Base-by-base conservation (phyloP, 2,329 filamentous ascomycete genomes). In the Alternaria gaisen region DNA sequence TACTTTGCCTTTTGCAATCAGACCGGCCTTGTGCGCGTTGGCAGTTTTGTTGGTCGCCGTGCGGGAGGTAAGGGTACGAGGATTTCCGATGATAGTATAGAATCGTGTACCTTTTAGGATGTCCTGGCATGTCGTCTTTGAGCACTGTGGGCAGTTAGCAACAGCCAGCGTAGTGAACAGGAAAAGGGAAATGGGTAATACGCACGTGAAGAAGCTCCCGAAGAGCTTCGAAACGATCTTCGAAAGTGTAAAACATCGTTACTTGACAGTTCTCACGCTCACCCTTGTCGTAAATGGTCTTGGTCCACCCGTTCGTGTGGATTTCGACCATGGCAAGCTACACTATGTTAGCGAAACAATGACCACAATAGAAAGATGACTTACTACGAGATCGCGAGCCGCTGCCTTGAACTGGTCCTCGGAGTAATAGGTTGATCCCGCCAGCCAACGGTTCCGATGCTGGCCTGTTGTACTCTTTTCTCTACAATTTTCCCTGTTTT, bases 31-130 rank as follows among this genome's bases (percentile, higher is more conserved):
- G 3, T 30, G 38, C 30, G 18, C 42, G 34, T 67, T 65, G 10
- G 62, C 58, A 10, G 12, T 32, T 22, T 53, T 44, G 55, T 67
- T 67, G 46, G 43, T 61, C 9, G 20, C 32, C 4, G 62, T 61
- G 53, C 62, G 62, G 5, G 20, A 22, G 12, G 44, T 44, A 6
- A 67, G 38, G 12, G 38, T 42, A 4, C 24, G 24, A 0, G 64
- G 64, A 12, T 65, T 61, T 5, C 62, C 64, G 14, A 65, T 34
- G 12, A 61, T 36, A 0, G 59, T 34, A 11, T 43, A 42, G 16
- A 63, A 40, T 2, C 57, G 56, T n/a, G 60, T 58, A 18, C 48
- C 30, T 22, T 67, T 75, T 48, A 67, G 18, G 9, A 65, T 22
- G 2, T 65, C 56, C 5, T 50, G 47, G n/a, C 62, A 65, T 3